A percentile compares a stretch with the other conserved stretches of the same genome.
Evolutionary conservation across 129 eudicot genomes (phyloP).

Genomic region (Flaveria brownii): DNA sequence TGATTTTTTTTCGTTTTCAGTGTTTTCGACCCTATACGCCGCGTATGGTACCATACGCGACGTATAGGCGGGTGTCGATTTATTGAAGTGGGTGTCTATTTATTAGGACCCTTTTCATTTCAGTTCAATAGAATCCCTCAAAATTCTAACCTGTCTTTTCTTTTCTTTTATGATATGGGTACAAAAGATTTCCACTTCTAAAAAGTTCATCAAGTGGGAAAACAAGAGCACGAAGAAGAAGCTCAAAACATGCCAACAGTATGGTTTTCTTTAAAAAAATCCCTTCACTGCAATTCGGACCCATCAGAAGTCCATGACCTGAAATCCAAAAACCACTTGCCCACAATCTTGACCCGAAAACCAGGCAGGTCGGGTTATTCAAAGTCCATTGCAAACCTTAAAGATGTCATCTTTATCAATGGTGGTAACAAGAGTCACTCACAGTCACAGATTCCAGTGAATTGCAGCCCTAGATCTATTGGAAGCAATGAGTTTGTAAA

Average conservation of each 20-base stretch:
- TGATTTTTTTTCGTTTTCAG: too few species aligned
- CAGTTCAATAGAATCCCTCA: not conserved
- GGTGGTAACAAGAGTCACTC: constrained; percentile 91
- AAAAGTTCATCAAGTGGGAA: constrained; percentile 24
- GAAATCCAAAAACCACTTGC: constrained; percentile 57
- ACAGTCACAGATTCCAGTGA: constrained; percentile 74
- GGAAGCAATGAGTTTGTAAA: constrained; percentile 92
- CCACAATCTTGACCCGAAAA: constrained; percentile 70
- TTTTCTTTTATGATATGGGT: constrained; percentile 28
- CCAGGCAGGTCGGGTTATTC: constrained; percentile 87
- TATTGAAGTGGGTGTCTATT: too few species aligned
- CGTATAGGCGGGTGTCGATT: too few species aligned
- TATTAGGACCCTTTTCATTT: too few species aligned
- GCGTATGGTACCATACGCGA: too few species aligned
- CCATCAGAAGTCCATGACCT: constrained; percentile 90
- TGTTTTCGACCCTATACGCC: too few species aligned
- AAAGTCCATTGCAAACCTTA: constrained; percentile 95
- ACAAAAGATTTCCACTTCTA: constrained; percentile 23
- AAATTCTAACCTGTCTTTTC: not conserved
- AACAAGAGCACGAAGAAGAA: not conserved
- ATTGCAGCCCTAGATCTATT: constrained; percentile 94
- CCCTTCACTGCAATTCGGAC: constrained; percentile 88
- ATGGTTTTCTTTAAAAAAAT: constrained; percentile 87
- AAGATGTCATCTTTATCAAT: constrained; percentile 85
- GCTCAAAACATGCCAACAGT: constrained; percentile 62